Evolutionary conservation across 225 moss, liverwort and hornwort species (phyloP).

Genomic region (Lunularia cruciata): DNA sequence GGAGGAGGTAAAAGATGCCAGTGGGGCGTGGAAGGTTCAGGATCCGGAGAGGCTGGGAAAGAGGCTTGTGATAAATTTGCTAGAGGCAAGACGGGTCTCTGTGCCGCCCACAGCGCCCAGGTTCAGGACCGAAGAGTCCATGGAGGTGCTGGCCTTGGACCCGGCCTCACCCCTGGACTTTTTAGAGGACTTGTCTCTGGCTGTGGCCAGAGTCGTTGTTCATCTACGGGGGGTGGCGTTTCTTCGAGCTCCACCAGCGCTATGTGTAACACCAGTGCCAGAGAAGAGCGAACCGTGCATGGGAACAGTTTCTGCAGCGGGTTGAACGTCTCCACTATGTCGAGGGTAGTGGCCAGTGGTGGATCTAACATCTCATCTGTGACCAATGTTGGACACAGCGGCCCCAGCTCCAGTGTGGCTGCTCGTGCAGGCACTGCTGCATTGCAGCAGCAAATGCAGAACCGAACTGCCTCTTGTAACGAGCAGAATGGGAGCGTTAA

Average conservation of each 20-base stretch:
- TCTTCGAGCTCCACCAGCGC: slow-evolving; percentile 41
- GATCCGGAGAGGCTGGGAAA: slow-evolving; percentile 55
- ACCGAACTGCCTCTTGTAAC: slow-evolving; percentile 15
- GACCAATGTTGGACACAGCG: slow-evolving; percentile 11
- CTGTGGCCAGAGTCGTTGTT: slow-evolving; percentile 55
- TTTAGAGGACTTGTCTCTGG: slow-evolving; percentile 85
- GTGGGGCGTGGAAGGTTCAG: slow-evolving; percentile 83
- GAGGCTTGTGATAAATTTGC: slow-evolving; percentile 96
- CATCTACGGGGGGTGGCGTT: slow-evolving; percentile 13
- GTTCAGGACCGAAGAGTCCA: slow-evolving; percentile 87
- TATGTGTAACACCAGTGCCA: slow-evolving; percentile 26
- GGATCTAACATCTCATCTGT: slow-evolving; percentile 19
- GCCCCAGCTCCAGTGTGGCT: not conserved
- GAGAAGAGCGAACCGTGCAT: slow-evolving; percentile 25
- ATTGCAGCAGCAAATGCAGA: slow-evolving; percentile 12
- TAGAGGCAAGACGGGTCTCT: slow-evolving; percentile 93
- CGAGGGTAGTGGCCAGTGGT: slow-evolving; percentile 9
- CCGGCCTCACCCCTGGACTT: slow-evolving; percentile 92
- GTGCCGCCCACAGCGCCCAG: slow-evolving; percentile 90
- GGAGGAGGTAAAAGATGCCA: slow-evolving; percentile 98
- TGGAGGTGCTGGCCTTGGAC: slow-evolving; percentile 71
- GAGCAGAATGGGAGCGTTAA: slow-evolving; percentile 34
- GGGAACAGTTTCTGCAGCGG: slow-evolving; percentile 25
- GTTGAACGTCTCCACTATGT: slow-evolving; percentile 29
- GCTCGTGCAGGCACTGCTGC: not conserved